These are phyloP conservation scores for Auricularia sp. DNA, from an alignment of 768 basidiomycete species.

Conservation along the genomic window DNA sequence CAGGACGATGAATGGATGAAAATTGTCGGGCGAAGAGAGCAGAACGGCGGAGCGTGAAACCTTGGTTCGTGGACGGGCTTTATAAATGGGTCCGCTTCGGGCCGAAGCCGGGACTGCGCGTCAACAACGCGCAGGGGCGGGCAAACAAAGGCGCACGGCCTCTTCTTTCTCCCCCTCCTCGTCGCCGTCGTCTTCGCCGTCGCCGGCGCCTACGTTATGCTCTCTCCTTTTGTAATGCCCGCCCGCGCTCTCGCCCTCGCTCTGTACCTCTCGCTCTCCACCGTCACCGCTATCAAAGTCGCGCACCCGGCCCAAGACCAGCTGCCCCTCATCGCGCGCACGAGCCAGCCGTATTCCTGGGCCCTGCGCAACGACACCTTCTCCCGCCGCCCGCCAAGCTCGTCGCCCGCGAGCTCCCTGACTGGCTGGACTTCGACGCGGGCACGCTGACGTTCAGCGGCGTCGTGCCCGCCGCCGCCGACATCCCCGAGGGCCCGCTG, in stretches of 20 bases:
- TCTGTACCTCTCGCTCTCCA: constrained; percentile 33
- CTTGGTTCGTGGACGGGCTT: no score
- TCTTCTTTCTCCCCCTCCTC: background rate
- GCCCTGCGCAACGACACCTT: constrained; percentile 60
- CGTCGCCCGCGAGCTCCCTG: constrained; percentile 42
- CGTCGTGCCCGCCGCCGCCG: constrained; percentile 50
- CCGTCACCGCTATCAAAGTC: constrained; percentile 34
- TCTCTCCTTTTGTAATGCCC: constrained; percentile 13
- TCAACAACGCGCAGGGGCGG: background rate
- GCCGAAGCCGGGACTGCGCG: background rate
- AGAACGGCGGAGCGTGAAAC: no score
- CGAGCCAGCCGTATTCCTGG: constrained; percentile 57
- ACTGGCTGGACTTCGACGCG: constrained; percentile 70
- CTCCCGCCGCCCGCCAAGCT: constrained; percentile 11
- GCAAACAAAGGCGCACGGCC: background rate
- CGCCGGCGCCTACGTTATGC: constrained; percentile 10
- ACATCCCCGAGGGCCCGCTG: constrained; percentile 37
- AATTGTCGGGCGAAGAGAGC: no score
- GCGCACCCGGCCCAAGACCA: constrained; percentile 58
- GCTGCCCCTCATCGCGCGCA: constrained; percentile 67
- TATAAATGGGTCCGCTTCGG: no score
- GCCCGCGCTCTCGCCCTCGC: constrained; percentile 56
- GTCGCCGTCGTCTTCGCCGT: background rate
- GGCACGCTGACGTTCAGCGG: constrained; percentile 53
- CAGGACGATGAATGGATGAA: background rate